Evolutionary conservation across 208 protist genomes (phyloP), one percentile per base, ranked within the genome.

Genomic region (Trypanosoma melophagium): DNA sequence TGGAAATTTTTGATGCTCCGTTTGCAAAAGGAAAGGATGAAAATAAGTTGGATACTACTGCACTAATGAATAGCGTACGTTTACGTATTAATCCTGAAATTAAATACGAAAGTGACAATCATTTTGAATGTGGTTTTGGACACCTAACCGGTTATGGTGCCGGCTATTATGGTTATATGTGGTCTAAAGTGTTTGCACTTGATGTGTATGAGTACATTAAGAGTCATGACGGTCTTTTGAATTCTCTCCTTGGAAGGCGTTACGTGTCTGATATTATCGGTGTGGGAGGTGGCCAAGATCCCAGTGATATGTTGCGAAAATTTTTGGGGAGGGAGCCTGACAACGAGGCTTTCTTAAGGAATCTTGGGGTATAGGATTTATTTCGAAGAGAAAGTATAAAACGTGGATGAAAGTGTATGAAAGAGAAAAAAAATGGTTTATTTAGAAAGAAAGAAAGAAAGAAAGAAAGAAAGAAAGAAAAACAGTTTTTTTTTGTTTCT

Each of bases 141-240:
- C 90, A 96, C 67, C 66, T 96, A 44, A 92, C 74, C 7, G 87
- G 87, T 19, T 94, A 96, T 69, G 81, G 78, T 21, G 86, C 87
- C 16, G 80, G 79, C 21, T 94, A 94, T 76, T 96, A 96, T 69
- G 81, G 82, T 28, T 93, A 96, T 80, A 87, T 91, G 80, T 96
- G 84, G 79, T 89, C 85, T 51, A 90, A 93, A 71, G 90, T 93
- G 51, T 93, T 93, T 69, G 86, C 87, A 8, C 64, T 92, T 60
- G 90, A 96, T 56, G 76, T 92, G 16, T 93, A 94, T 71, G 77
- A 87, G 31, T 89, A 89, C 68, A 92, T 96, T 49, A 76, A 77
- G 31, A 74, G 68, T 21, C 81, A 76, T 61, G 72, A 87, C 52
- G 87, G 86, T 22, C 64, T 96, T 21, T 79, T 94, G 40, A 74